Percentiles rank a stretch among this genome's conserved stretches.
These are phyloP conservation scores for Millerozyma miso DNA, from an alignment of 805 yeast genomes.

Conservation along the genomic window DNA sequence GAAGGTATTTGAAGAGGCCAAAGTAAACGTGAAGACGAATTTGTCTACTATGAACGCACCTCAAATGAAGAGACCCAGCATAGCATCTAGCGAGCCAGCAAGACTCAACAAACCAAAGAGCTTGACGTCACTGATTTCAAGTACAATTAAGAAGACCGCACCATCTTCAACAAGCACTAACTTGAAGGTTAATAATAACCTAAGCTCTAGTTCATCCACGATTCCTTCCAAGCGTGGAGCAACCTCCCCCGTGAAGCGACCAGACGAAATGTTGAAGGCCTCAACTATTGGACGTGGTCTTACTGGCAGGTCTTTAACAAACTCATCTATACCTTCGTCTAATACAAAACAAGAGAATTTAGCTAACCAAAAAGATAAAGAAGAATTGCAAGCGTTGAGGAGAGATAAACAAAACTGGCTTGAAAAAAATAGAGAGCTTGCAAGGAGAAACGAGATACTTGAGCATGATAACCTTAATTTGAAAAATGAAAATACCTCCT, in stretches of 20 bases:
- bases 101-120: neutral
- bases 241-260: slow-evolving; percentile 60
- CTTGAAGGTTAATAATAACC: neutral
- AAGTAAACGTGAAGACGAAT: slow-evolving; percentile 41
- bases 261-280: slow-evolving; percentile 24
- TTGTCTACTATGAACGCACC: neutral
- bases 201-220: slow-evolving; percentile 18
- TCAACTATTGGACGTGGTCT: slow-evolving; percentile 34
- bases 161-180: neutral
- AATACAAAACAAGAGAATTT: slow-evolving; percentile 8
- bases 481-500: slow-evolving; percentile 20
- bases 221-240: slow-evolving; percentile 69
- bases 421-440: slow-evolving; percentile 20
- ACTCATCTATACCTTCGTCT: slow-evolving; percentile 7
- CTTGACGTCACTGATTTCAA: neutral
- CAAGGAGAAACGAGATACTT: slow-evolving; percentile 13
- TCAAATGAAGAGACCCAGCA: neutral
- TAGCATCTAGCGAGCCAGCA: neutral
- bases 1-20: slow-evolving; percentile 52
- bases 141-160: neutral
- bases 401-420: slow-evolving; percentile 50
- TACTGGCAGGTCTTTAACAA: slow-evolving; percentile 40
- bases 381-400: slow-evolving; percentile 49
- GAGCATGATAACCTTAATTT: slow-evolving; percentile 19
- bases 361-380: slow-evolving; percentile 24